Evolutionary conservation across 257 asterid species (phyloP).

Genomic region (Solanum microdontum): DNA sequence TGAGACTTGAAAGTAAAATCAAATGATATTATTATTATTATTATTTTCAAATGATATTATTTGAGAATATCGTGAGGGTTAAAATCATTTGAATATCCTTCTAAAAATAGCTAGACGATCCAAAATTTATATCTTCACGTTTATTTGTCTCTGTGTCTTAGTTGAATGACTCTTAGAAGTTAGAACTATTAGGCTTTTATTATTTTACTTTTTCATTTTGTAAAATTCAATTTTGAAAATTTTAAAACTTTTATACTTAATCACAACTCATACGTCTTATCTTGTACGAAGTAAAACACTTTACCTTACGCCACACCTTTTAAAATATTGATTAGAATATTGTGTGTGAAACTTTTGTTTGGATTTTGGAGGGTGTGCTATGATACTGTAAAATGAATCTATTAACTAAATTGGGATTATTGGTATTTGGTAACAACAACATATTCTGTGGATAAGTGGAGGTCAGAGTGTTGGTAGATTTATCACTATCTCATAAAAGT

Average conservation of each 20-base stretch:
- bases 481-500: too few relatives aligned
- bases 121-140: too few relatives aligned
- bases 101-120: background rate
- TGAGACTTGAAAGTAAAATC: background rate
- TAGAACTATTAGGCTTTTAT: too few relatives aligned
- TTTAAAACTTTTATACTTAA: too few relatives aligned
- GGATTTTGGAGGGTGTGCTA: background rate
- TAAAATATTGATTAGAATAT: background rate
- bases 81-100: background rate
- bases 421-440: background rate
- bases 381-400: background rate
- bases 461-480: background rate
- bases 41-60: too few relatives aligned
- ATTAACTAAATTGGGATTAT: too few relatives aligned
- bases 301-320: background rate
- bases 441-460: rapidly evolving
- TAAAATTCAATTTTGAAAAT: too few relatives aligned
- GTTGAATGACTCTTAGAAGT: background rate
- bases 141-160: background rate
- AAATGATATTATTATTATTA: too few relatives aligned
- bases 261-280: background rate
- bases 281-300: background rate
- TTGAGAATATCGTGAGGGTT: background rate
- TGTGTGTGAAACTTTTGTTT: background rate
- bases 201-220: too few relatives aligned